Base-by-base conservation (phyloP, 2,329 filamentous ascomycete species). In the Cladosporium sp. region DNA sequence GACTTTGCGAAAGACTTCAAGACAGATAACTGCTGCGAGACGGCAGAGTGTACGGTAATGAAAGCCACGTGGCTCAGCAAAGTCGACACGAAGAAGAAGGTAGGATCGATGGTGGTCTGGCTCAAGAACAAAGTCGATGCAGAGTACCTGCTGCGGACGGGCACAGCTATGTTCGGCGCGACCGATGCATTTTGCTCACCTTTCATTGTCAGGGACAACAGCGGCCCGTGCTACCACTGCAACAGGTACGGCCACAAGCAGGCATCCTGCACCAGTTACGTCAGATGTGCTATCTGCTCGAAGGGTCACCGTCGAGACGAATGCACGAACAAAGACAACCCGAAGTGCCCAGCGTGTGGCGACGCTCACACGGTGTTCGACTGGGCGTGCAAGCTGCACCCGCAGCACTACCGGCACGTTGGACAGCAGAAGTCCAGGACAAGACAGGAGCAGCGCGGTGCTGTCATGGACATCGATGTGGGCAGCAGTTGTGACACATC, bases 221-320 rank as follows among this genome's bases (percentile, higher is more conserved):
- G 30, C 30, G 54, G 54, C 18, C 54, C 54, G 54, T 39, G 30
- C 30, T 58, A 58, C 54, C 14, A 58, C n/a, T 58, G 54, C 30
- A 39, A 58, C 54, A 58, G 30, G 18, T 58, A 58, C 30, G 30
- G 54, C 36, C 54, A 58, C 30, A 58, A 58, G 18, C 54, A 58
- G 30, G 54, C 54, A 14, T 58, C 54, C 1, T 58, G 30, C 54
- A 58, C 54, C 54, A 39, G 54, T 30, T 21, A 32, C 5, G 39
- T 58, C 54, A 58, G 54, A 32, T 58, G 54, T 32, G 54, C 54
- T 7, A 58, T 58, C 30, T 58, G 54, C 21, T 58, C 54, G 26
- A 58, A 58, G 23, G 54, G 54, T 32, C 30, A 39, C 34, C n/a
- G 30, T 32, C 26, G 54, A 13, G 54, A 58, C 30, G 54, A 58